Evolutionary conservation across 495 filamentous ascomycete species (phyloP).

Genomic region (Penicillium arizonense): DNA sequence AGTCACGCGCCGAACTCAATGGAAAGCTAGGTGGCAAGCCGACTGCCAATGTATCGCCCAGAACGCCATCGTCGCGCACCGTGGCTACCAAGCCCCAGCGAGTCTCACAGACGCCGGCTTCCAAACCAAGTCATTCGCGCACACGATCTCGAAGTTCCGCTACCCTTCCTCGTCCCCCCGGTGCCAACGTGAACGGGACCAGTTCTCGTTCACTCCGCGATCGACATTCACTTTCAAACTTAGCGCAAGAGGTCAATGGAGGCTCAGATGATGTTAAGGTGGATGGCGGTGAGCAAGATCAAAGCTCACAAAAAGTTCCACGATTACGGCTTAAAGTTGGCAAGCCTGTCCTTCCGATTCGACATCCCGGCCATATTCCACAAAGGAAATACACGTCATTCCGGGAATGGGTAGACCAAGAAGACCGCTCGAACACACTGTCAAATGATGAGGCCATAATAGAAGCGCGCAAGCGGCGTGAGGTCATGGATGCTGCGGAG

Average conservation of each 20-base stretch:
- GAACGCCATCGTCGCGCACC: constrained; percentile 20
- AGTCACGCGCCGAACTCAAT: constrained; percentile 31
- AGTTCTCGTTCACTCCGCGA: constrained; percentile 25
- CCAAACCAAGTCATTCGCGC: constrained; percentile 30
- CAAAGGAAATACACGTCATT: constrained; percentile 50
- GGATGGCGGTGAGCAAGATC: constrained; percentile 19
- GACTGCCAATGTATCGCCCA: constrained; percentile 34
- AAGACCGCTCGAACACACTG: constrained; percentile 33
- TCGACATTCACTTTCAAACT: constrained; percentile 25
- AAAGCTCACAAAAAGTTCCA: constrained; percentile 31
- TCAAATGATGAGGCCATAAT: constrained; percentile 56
- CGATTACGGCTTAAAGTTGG: constrained; percentile 53
- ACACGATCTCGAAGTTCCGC: constrained; percentile 35
- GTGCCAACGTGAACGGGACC: constrained; percentile 21
- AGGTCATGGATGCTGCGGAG: constrained; percentile 66
- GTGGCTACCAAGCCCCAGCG: constrained; percentile 19
- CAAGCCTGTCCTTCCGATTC: constrained; percentile 49
- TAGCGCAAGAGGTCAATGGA: constrained; percentile 9
- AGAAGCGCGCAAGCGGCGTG: constrained; percentile 51
- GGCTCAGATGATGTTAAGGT: constrained; percentile 7
- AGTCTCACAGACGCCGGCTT: constrained; percentile 31
- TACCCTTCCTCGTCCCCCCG: constrained; percentile 16
- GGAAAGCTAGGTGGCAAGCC: constrained; percentile 34
- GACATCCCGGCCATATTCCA: constrained; percentile 51
- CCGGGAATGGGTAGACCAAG: constrained; percentile 55